Percentiles rank a stretch among this genome's conserved stretches.
phyloP scores from a whole-genome alignment of 495 filamentous ascomycete species.

The Chaetomium fimeti region DNA sequence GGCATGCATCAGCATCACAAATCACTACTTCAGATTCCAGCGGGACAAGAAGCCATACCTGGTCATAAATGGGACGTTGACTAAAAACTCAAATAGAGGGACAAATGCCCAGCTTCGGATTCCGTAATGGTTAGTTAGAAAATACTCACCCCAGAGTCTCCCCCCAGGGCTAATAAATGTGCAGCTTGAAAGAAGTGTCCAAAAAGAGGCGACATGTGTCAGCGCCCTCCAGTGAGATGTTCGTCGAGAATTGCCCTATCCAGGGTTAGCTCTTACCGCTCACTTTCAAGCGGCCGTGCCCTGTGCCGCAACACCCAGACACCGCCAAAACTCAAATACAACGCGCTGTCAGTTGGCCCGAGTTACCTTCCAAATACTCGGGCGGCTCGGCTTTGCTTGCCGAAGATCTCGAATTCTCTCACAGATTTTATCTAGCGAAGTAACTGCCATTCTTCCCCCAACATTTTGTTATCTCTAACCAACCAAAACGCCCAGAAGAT shows the following conservation, averaged over 20 bases:
- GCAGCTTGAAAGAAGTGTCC: neutral
- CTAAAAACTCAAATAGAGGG: too few species aligned
- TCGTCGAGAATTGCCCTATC: neutral
- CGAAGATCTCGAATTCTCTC: neutral
- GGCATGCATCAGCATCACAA: too few species aligned
- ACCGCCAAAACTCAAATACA: too few species aligned
- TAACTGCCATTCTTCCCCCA: neutral
- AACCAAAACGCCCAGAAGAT: constrained; percentile 3
- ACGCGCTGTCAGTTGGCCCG: too few species aligned
- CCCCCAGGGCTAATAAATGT: neutral
- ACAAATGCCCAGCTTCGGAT: too few species aligned
- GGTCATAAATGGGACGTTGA: too few species aligned
- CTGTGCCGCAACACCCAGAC: too few species aligned
- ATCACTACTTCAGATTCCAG: too few species aligned
- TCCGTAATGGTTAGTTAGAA: neutral
- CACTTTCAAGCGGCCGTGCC: too few species aligned
- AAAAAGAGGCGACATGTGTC: neutral
- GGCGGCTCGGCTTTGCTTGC: too few species aligned
- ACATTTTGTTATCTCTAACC: neutral
- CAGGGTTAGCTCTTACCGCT: neutral
- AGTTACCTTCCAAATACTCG: too few species aligned
- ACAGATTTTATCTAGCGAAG: neutral
- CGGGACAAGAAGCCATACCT: too few species aligned
- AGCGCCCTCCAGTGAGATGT: neutral
- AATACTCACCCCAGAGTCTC: neutral